A percentile compares a stretch with the other conserved stretches of the same genome.
Conservation (phyloP, 495 filamentous ascomycete species). For the Bombardia bombarda region DNA sequence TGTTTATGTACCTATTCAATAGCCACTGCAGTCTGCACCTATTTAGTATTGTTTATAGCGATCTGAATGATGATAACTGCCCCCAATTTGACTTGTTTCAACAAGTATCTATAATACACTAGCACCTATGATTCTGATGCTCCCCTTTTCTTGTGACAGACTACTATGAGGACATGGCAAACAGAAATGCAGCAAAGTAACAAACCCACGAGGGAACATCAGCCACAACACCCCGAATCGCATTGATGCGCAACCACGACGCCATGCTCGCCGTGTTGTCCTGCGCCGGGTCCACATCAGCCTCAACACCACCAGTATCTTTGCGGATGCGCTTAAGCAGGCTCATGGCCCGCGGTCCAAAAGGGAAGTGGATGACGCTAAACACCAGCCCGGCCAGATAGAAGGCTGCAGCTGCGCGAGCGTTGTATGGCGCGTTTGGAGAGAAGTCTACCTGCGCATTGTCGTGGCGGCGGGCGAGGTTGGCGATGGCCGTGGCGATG, state of each 20-base stretch:
- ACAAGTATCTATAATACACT: too few species aligned
- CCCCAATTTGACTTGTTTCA: too few species aligned
- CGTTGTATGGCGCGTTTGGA: not conserved
- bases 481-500: not conserved
- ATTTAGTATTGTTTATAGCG: too few species aligned
- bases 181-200: conserved; percentile 1
- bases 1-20: too few species aligned
- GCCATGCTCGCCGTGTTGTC: not conserved
- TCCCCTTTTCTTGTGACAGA: too few species aligned
- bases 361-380: not conserved
- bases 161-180: not conserved
- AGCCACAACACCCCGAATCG: not conserved
- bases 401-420: not conserved
- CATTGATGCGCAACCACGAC: not conserved
- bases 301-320: not conserved
- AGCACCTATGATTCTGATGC: too few species aligned
- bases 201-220: not conserved
- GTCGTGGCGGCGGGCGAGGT: not conserved
- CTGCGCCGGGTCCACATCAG: not conserved
- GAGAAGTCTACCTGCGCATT: not conserved
- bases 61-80: too few species aligned
- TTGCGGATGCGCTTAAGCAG: not conserved
- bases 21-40: too few species aligned
- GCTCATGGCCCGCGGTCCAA: not conserved
- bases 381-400: not conserved